phyloP scores from a whole-genome alignment of 1,139 yeast genomes.

The Geotrichum carabidarum region DNA sequence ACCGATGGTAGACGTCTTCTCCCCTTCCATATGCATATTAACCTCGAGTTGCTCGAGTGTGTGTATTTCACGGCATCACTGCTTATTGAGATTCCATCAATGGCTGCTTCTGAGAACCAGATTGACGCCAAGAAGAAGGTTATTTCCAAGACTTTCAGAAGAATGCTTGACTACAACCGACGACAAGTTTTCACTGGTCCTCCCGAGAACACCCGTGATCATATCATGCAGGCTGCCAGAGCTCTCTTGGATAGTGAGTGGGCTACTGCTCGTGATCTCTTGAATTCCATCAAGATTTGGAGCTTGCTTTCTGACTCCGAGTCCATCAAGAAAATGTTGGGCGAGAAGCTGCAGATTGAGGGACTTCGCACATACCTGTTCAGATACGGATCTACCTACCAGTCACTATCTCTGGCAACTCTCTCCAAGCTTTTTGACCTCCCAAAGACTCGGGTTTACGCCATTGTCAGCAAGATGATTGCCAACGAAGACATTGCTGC shows the following conservation, averaged over 20 bases:
- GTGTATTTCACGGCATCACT: slow-evolving; percentile 88
- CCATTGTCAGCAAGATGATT: slow-evolving; percentile 69
- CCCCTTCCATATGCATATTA: slow-evolving; percentile 98
- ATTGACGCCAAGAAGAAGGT: slow-evolving; percentile 60
- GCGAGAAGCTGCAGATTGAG: slow-evolving; percentile 75
- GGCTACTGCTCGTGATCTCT: slow-evolving; percentile 67
- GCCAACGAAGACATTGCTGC: slow-evolving; percentile 70
- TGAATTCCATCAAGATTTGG: slow-evolving; percentile 84
- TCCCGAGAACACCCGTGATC: slow-evolving; percentile 94
- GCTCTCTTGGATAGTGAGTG: slow-evolving; percentile 88
- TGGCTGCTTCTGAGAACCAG: slow-evolving; percentile 54
- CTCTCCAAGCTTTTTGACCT: slow-evolving; percentile 66
- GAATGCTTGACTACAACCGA: slow-evolving; percentile 88
- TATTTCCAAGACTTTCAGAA: slow-evolving; percentile 77
- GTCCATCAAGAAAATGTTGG: slow-evolving; percentile 64
- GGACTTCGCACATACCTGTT: slow-evolving; percentile 87
- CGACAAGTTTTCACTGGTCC: slow-evolving; percentile 96
- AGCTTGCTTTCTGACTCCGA: slow-evolving; percentile 63
- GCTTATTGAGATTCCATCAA: slow-evolving; percentile 85
- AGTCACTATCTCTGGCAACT: slow-evolving; percentile 65
- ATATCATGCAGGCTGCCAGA: slow-evolving; percentile 87
- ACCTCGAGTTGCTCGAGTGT: slow-evolving; percentile 89
- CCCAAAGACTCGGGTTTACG: slow-evolving; percentile 50
- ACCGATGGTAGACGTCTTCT: slow-evolving; percentile 69
- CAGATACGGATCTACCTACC: slow-evolving; percentile 72